These are phyloP conservation scores for Cyberlindnera lachancei DNA, from an alignment of 805 yeast genomes.

Conservation along the genomic window DNA sequence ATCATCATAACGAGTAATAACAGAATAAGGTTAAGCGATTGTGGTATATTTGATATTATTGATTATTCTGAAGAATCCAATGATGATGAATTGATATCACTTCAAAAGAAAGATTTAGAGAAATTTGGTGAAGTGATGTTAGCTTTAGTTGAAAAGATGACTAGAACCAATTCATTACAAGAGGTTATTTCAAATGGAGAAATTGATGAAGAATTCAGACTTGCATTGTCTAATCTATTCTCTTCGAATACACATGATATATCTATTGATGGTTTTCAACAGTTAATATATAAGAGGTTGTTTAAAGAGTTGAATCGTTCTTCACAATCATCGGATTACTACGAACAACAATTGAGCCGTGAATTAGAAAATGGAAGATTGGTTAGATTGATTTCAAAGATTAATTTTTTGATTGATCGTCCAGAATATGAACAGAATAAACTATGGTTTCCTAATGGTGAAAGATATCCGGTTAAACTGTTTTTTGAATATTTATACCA, in stretches of 20 bases:
- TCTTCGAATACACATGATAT: constrained; percentile 11
- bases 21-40: constrained; percentile 62
- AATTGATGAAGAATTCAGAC: constrained; percentile 39
- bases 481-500: constrained; percentile 84
- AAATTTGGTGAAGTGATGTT: constrained; percentile 54
- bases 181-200: constrained; percentile 21
- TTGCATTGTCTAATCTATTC: constrained; percentile 32
- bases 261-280: constrained; percentile 28
- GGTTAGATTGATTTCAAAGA: constrained; percentile 73
- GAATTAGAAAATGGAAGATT: constrained; percentile 88
- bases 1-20: constrained; percentile 67
- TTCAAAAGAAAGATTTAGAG: constrained; percentile 49
- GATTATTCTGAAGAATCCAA: constrained; percentile 27
- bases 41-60: constrained; percentile 67
- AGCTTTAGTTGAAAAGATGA: constrained; percentile 29
- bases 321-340: constrained; percentile 45
- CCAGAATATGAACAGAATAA: constrained; percentile 54
- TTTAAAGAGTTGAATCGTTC: constrained; percentile 41
- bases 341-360: constrained; percentile 52
- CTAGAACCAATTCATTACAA: constrained; percentile 8
- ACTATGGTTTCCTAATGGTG: constrained; percentile 68
- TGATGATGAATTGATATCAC: constrained; percentile 15
- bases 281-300: constrained; percentile 36
- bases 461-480: constrained; percentile 59
- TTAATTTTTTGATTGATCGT: constrained; percentile 70